Evolutionary conservation across 257 asterid species (phyloP), one percentile per base, ranked within the genome.

Genomic region (Solanum pimpinellifolium): DNA sequence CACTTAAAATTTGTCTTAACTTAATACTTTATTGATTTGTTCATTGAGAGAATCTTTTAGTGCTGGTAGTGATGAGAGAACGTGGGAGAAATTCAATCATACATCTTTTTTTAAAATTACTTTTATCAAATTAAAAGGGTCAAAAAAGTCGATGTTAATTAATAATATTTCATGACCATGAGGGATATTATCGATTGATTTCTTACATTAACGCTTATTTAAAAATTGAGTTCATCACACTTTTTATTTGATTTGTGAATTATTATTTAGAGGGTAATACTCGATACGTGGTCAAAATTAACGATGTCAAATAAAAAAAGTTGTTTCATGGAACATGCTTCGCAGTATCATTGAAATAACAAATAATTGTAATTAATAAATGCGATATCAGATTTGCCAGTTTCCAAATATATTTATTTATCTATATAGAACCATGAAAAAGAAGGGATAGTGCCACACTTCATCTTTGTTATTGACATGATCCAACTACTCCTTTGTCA

Each of bases 21-120:
- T 80, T 7, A 76, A 81, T 29, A 29, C 7, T 31, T 49, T 81
- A 20, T 31, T 20, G 85, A 81, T 29, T 81, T 49, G 31, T 49
- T 81, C 69, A 15, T 81, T 10, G 0, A 15, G 13, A 29, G 85
- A 81, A 81, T 81, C 85, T 81, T 81, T 18, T 29, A 81, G 69
- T 81, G 85, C 85, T 33, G 23, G 18, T 29, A 49, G 85, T 81
- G 66, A 31, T 49, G 69, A 31, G 21, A 49, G 44, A 81, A 81
- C 69, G 69, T 81, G 85, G 42, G 31, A 5, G 46, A 81, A 81
- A 49, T 81, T 49, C 85, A 81, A 31, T 49, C n/a, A 81, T 18
- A 47, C 66, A 16, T 27, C 18, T 29, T 46, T 39, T 31, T 72
- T 73, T 37, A 1, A 3, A 0, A 37, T 16, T 33, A 44, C 14